phyloP scores from a whole-genome alignment of 192 early-diverging fungal genomes.

The Coemansia umbellata region DNA sequence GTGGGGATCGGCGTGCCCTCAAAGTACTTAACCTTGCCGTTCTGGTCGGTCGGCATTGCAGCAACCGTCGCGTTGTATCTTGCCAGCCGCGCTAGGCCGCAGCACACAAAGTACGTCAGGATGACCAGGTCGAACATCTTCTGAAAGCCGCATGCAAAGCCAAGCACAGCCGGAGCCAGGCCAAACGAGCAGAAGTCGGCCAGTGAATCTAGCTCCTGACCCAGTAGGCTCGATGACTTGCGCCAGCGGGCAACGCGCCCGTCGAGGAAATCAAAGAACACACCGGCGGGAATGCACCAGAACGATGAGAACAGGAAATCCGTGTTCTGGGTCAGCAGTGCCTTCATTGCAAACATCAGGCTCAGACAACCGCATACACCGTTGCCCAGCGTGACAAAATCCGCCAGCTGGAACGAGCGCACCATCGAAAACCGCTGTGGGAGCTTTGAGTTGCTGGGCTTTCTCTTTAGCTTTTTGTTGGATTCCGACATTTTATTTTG shows the following conservation, averaged over 20 bases:
- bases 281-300: conserved; percentile 65
- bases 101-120: conserved; percentile 81
- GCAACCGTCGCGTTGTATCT: conserved; percentile 88
- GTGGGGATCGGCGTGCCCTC: conserved; percentile 92
- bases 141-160: conserved; percentile 81
- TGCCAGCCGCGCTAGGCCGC: conserved; percentile 80
- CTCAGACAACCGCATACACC: conserved; percentile 72
- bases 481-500: not conserved
- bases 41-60: conserved; percentile 64
- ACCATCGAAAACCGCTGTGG: conserved; percentile 53
- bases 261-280: conserved; percentile 71
- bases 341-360: conserved; percentile 70
- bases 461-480: conserved; percentile 24
- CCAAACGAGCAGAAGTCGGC: conserved; percentile 79
- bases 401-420: conserved; percentile 70
- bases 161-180: conserved; percentile 78
- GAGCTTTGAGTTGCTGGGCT: conserved; percentile 37
- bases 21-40: conserved; percentile 78
- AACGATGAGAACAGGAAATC: conserved; percentile 60
- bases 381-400: conserved; percentile 84
- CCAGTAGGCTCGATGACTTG: conserved; percentile 66
- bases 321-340: conserved; percentile 59
- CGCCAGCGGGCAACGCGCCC: conserved; percentile 82
- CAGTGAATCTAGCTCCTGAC: conserved; percentile 87
- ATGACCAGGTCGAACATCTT: conserved; percentile 72